Evolutionary conservation across 306 rosid species (phyloP).

Genomic region (Chamaecrista fasciculata): DNA sequence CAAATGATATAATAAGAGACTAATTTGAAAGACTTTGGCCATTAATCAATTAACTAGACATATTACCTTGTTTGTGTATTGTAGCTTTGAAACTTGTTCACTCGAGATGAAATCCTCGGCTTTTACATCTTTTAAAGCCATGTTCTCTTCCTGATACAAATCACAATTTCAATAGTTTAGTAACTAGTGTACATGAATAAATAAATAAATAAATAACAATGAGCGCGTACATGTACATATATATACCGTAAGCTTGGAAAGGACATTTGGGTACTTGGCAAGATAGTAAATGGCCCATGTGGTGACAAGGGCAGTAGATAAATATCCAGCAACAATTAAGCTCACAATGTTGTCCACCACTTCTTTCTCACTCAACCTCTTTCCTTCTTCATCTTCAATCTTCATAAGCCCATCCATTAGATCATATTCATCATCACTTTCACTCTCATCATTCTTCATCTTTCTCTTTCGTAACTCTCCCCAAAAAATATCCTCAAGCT

Average conservation of each 20-base stretch:
- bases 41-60: too few species aligned
- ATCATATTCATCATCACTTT: constrained; percentile 19
- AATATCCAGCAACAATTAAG: constrained; percentile 40
- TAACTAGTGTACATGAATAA: too few species aligned
- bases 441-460: background rate
- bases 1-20: too few species aligned
- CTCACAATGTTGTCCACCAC: constrained; percentile 43
- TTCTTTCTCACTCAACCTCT: constrained; percentile 39
- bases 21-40: too few species aligned
- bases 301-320: constrained; percentile 29
- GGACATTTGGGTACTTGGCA: constrained; percentile 40
- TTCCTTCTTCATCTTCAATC: constrained; percentile 39
- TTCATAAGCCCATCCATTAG: constrained; percentile 54
- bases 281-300: constrained; percentile 47
- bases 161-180: too few species aligned
- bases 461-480: constrained; percentile 43
- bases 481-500: constrained; percentile 37
- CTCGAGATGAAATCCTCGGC: constrained; percentile 30
- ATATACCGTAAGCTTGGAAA: constrained; percentile 35
- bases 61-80: too few species aligned
- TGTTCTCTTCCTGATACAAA: constrained; percentile 43
- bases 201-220: too few species aligned
- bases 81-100: constrained; percentile 38
- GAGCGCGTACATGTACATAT: too few species aligned
- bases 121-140: constrained; percentile 12